Percentiles rank a stretch among this genome's conserved stretches.
Conservation (phyloP, 495 filamentous ascomycete species). For the Lineolata rhizophorae region DNA sequence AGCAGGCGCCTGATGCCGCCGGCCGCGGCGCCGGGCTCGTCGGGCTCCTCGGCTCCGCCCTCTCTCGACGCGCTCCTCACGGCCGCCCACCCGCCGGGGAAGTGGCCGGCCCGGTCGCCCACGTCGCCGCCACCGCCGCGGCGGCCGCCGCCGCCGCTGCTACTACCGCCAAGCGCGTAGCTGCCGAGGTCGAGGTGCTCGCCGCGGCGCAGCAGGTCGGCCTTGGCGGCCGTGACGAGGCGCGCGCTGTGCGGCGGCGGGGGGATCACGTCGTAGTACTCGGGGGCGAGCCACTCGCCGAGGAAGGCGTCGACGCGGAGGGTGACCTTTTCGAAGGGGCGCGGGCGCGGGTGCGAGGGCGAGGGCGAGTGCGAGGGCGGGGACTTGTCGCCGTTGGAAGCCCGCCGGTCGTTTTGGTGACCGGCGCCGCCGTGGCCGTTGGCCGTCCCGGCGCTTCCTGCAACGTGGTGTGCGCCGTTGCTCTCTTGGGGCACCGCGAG, state of each 20-base stretch:
- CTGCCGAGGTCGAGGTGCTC: conserved; percentile 31
- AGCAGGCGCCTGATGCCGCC: not conserved
- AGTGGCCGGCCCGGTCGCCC: conserved; percentile 26
- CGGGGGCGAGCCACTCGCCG: conserved; percentile 84
- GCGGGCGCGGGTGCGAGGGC: too few species aligned
- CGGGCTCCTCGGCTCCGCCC: not conserved
- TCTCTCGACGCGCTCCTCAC: too few species aligned
- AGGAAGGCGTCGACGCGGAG: conserved; percentile 79
- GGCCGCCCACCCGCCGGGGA: conserved; percentile 37
- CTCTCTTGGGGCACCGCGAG: too few species aligned
- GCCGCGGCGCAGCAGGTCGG: conserved; percentile 51
- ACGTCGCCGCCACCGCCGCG: conserved; percentile 13
- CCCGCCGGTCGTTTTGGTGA: too few species aligned
- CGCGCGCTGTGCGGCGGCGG: conserved; percentile 67
- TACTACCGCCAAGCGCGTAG: not conserved
- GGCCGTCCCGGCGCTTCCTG: too few species aligned
- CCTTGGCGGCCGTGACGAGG: conserved; percentile 75
- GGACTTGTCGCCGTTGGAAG: too few species aligned
- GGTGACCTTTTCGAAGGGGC: conserved; percentile 27
- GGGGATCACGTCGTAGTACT: conserved; percentile 82
- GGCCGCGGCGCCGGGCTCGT: not conserved
- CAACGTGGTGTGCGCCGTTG: too few species aligned
- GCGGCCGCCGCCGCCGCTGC: not conserved
- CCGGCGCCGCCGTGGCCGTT: too few species aligned
- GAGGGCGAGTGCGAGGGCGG: too few species aligned